These are phyloP conservation scores for Groenewaldozyma salmanticensis DNA, from an alignment of 805 yeast species.

Conservation along the genomic window DNA sequence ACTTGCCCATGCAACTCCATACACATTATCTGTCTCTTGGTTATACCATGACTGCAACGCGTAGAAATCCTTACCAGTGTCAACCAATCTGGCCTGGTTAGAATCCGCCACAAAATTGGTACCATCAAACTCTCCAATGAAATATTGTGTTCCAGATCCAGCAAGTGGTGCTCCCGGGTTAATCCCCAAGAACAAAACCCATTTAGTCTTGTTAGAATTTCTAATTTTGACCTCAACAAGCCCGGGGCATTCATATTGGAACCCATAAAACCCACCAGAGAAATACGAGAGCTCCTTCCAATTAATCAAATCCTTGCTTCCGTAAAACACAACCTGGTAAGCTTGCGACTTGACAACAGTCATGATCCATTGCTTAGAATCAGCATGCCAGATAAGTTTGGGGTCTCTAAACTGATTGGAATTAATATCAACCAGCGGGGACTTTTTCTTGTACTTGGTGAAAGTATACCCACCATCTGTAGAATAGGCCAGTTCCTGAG, in stretches of 20 bases:
- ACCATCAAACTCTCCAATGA: constrained; percentile 35
- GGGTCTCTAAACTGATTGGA: background rate
- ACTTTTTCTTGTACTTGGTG: constrained; percentile 23
- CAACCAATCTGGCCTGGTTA: constrained; percentile 24
- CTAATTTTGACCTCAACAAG: constrained; percentile 25
- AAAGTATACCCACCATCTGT: constrained; percentile 31
- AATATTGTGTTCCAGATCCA: constrained; percentile 33
- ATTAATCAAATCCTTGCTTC: background rate
- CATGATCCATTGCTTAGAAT: background rate
- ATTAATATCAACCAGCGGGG: constrained; percentile 26
- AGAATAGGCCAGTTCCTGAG: constrained; percentile 30
- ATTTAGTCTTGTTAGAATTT: constrained; percentile 8
- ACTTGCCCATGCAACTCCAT: constrained; percentile 36
- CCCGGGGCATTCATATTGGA: constrained; percentile 36
- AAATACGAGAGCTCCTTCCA: background rate
- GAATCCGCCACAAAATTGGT: constrained; percentile 28
- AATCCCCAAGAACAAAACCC: background rate
- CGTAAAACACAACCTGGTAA: background rate
- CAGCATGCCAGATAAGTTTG: background rate
- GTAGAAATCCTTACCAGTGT: constrained; percentile 32
- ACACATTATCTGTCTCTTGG: constrained; percentile 21
- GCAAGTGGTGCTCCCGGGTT: constrained; percentile 33
- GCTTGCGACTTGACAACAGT: background rate
- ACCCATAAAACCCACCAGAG: constrained; percentile 19
- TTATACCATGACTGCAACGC: constrained; percentile 31